A percentile compares a stretch with the other conserved stretches of the same genome.
phyloP scores from a whole-genome alignment of 2,329 filamentous ascomycete species.

The Paradendryphiella salina region DNA sequence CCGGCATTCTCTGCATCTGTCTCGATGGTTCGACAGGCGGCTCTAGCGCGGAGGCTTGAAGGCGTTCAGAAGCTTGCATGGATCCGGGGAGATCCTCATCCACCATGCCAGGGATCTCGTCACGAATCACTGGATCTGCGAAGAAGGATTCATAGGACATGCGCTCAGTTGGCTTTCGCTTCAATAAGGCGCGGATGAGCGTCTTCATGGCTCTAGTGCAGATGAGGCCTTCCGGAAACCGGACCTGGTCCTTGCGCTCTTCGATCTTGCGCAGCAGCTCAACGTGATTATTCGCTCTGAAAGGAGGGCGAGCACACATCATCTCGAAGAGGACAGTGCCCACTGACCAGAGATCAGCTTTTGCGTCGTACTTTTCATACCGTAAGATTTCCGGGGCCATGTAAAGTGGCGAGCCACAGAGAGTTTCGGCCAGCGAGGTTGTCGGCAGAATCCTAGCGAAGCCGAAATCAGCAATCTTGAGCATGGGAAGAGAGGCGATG shows the following conservation, averaged over 20 bases:
- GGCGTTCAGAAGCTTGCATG: conserved; percentile 32
- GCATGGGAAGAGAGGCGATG: conserved; percentile 83
- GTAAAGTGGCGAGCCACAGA: conserved; percentile 95
- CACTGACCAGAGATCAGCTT: conserved; percentile 96
- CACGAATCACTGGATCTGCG: conserved; percentile 69
- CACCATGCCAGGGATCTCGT: conserved; percentile 77
- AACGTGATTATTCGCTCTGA: conserved; percentile 90
- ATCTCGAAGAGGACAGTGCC: conserved; percentile 96
- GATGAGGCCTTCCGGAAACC: conserved; percentile 72
- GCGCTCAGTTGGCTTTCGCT: conserved; percentile 81
- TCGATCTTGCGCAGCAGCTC: conserved; percentile 93
- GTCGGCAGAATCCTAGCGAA: conserved; percentile 90
- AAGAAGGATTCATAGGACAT: conserved; percentile 89
- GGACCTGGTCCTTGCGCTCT: conserved; percentile 80
- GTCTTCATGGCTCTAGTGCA: conserved; percentile 77
- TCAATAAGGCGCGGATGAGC: conserved; percentile 78
- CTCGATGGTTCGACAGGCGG: conserved; percentile 29
- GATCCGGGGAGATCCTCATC: conserved; percentile 67
- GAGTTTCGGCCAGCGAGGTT: conserved; percentile 89
- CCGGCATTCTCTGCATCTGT: conserved; percentile 35
- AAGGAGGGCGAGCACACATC: conserved; percentile 87
- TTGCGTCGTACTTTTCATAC: conserved; percentile 96
- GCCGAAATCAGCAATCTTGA: conserved; percentile 98
- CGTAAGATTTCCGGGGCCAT: conserved; percentile 98
- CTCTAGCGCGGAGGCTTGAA: conserved; percentile 35